Conservation (phyloP, 1,284 basidiomycete species). For the Stygiomarasmius scandens region DNA sequence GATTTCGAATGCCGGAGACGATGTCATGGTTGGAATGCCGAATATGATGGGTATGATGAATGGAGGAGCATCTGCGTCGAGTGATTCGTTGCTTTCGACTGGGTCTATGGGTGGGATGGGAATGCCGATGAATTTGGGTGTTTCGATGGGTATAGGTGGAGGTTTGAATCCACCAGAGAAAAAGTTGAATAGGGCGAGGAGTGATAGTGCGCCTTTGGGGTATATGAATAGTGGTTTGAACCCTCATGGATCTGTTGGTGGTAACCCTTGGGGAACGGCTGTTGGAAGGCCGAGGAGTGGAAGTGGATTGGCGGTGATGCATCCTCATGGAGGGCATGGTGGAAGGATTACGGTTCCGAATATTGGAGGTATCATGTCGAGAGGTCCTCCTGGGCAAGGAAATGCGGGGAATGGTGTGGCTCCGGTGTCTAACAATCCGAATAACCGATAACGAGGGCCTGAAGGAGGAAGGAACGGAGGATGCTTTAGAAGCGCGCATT, state of each 20-base stretch:
- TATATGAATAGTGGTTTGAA: constrained; percentile 31
- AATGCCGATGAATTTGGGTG: background rate
- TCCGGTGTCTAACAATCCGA: background rate
- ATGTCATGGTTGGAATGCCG: constrained; percentile 17
- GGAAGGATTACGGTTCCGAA: background rate
- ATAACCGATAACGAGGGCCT: background rate
- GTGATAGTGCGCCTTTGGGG: constrained; percentile 56
- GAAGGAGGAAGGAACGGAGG: too few relatives aligned
- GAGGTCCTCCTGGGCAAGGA: background rate
- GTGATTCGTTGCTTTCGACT: background rate
- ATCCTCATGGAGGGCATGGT: background rate
- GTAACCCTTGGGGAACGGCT: constrained; percentile 29
- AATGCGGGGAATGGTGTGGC: background rate
- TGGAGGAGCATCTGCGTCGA: background rate
- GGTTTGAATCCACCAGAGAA: constrained; percentile 9
- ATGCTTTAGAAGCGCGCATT: too few relatives aligned
- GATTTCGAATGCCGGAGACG: constrained; percentile 33
- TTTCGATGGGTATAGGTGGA: background rate
- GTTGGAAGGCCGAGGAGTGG: constrained; percentile 47
- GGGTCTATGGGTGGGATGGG: background rate
- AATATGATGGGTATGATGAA: constrained; percentile 8
- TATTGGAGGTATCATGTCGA: background rate
- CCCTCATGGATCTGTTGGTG: constrained; percentile 20
- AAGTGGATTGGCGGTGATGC: constrained; percentile 33
- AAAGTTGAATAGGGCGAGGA: constrained; percentile 38